Evolutionary conservation across 164 flowering plant genomes (phyloP).

Genomic region (Kingdonia uniflora): DNA sequence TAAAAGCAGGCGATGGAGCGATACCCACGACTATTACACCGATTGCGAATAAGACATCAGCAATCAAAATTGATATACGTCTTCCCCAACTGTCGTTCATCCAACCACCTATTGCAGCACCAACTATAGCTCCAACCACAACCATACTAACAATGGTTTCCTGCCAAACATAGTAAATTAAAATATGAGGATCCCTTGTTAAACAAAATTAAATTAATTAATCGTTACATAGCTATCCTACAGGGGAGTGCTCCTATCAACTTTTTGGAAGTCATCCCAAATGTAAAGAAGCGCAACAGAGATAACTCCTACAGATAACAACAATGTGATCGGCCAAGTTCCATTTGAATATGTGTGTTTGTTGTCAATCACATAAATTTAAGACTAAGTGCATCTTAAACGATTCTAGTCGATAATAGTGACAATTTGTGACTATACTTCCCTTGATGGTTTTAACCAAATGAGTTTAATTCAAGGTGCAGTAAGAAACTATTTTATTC

Average conservation of each 20-base stretch:
- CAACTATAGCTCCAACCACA: constrained; percentile 56
- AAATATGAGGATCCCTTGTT: neutral
- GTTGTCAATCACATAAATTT: too few relatives aligned
- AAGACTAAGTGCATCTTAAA: too few relatives aligned
- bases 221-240: constrained; percentile 26
- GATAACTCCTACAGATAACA: constrained; percentile 47
- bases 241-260: constrained; percentile 39
- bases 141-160: constrained; percentile 68
- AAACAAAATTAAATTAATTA: neutral
- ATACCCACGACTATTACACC: constrained; percentile 56
- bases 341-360: too few relatives aligned
- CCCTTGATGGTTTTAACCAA: too few relatives aligned
- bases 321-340: too few relatives aligned
- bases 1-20: constrained; percentile 32
- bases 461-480: too few relatives aligned
- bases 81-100: constrained; percentile 40
- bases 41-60: constrained; percentile 51
- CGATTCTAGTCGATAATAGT: too few relatives aligned
- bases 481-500: too few relatives aligned
- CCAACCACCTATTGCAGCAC: constrained; percentile 66
- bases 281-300: constrained; percentile 70
- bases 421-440: too few relatives aligned
- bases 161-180: constrained; percentile 13
- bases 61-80: constrained; percentile 27
- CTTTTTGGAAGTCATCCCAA: constrained; percentile 49